A percentile compares a stretch with the other conserved stretches of the same genome.
Evolutionary conservation across 1,139 yeast species (phyloP).

Genomic region (Suhomyces guaymorum): DNA sequence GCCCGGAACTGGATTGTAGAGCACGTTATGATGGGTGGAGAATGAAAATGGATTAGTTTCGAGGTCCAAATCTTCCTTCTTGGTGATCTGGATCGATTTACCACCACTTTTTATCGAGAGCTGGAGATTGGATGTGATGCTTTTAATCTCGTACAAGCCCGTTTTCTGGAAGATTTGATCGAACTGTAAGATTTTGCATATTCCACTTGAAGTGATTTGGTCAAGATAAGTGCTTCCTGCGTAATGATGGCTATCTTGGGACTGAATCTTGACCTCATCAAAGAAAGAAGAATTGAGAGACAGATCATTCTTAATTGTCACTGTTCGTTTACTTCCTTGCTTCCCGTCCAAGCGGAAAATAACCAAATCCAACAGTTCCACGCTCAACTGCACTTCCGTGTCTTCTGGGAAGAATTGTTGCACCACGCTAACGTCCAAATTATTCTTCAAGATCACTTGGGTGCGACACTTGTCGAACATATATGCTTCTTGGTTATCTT

Average conservation of each 20-base stretch:
- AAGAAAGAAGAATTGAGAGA: too few relatives aligned
- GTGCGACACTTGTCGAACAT: slow-evolving; percentile 22
- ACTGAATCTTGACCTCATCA: background rate
- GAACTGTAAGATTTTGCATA: slow-evolving; percentile 25
- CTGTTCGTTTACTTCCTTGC: slow-evolving; percentile 6
- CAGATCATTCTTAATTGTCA: slow-evolving; percentile 8
- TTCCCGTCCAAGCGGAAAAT: slow-evolving; percentile 9
- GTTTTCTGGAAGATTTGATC: slow-evolving; percentile 25
- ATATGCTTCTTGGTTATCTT: slow-evolving; percentile 16
- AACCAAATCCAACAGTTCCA: slow-evolving; percentile 14
- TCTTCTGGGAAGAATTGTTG: slow-evolving; percentile 15
- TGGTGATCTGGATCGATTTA: slow-evolving; percentile 10
- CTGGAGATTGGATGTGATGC: slow-evolving; percentile 13
- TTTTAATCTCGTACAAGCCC: slow-evolving; percentile 26
- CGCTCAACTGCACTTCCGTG: slow-evolving; percentile 10
- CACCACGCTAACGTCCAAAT: slow-evolving; percentile 15
- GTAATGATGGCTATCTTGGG: background rate
- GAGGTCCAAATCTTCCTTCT: slow-evolving; percentile 9
- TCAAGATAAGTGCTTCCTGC: slow-evolving; percentile 1
- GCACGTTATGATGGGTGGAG: slow-evolving; percentile 5
- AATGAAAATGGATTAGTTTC: slow-evolving; percentile 1
- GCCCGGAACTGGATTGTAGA: slow-evolving; percentile 1
- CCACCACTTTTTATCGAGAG: slow-evolving; percentile 5
- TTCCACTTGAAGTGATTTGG: background rate
- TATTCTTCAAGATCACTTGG: slow-evolving; percentile 21